phyloP scores from a whole-genome alignment of 352 stramenopile genomes.

The Pythium rhizo-oryzae region DNA sequence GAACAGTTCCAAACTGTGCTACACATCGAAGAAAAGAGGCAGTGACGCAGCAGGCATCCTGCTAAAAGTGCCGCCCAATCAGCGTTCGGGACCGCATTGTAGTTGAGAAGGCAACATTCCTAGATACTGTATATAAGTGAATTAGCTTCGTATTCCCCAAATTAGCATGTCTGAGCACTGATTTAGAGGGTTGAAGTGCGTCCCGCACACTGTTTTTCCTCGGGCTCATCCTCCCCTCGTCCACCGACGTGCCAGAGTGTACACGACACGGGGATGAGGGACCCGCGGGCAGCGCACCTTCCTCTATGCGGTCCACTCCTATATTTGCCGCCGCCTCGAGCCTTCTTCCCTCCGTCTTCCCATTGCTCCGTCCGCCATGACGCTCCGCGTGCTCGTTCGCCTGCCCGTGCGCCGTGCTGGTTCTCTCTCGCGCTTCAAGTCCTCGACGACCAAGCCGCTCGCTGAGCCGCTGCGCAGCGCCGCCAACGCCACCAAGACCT shows the following conservation, averaged over 20 bases:
- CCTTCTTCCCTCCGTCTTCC: too few relatives aligned
- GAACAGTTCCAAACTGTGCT: neutral
- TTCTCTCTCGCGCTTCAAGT: conserved; percentile 1
- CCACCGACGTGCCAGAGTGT: neutral
- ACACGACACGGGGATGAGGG: neutral
- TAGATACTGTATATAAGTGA: neutral
- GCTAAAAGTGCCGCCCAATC: neutral
- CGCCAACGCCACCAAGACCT: neutral
- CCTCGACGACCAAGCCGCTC: neutral
- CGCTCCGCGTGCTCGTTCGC: conserved; percentile 22
- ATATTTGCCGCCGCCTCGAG: too few relatives aligned
- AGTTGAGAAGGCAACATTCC: neutral
- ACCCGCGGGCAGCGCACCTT: too few relatives aligned
- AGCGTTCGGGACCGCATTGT: neutral
- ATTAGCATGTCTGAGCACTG: neutral
- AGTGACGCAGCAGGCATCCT: neutral
- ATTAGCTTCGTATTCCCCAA: neutral
- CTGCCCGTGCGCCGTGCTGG: conserved; percentile 10
- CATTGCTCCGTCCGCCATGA: neutral
- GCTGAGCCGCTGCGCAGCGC: neutral
- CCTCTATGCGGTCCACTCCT: neutral
- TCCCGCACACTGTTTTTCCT: neutral
- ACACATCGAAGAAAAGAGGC: neutral
- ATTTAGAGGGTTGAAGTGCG: conserved; percentile 6
- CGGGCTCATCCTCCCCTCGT: neutral